These are phyloP conservation scores for Trichoderma oligosporum DNA, from an alignment of 2,329 filamentous ascomycete genomes.

Conservation along the genomic window DNA sequence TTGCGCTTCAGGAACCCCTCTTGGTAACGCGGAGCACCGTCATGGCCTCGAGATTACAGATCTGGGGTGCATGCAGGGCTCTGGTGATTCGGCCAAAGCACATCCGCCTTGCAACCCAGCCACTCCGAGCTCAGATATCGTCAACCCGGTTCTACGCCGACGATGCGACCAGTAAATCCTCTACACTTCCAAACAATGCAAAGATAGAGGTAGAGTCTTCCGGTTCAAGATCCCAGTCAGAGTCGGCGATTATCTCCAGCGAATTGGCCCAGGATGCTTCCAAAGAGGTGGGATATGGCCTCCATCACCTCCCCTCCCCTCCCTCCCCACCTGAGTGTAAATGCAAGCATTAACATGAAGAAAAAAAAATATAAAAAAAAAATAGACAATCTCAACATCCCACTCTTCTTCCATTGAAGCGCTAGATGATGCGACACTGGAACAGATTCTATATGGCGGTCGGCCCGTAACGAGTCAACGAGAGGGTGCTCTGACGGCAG, in stretches of 20 bases:
- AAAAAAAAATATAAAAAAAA: constrained; percentile 12
- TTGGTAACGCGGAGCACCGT: constrained; percentile 22
- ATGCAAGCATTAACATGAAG: background rate
- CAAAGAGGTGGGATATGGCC: background rate
- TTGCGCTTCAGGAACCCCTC: constrained; percentile 14
- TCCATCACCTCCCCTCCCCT: too few species aligned
- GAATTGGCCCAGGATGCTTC: constrained; percentile 8
- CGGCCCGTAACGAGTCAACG: constrained; percentile 29
- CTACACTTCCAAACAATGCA: constrained; percentile 22
- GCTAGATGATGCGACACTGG: constrained; percentile 37
- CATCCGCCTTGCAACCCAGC: constrained; percentile 25
- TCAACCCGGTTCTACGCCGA: constrained; percentile 32
- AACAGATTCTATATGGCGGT: constrained; percentile 37
- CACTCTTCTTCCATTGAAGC: constrained; percentile 23
- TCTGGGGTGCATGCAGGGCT: constrained; percentile 36
- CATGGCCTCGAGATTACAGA: constrained; percentile 35
- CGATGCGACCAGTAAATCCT: constrained; percentile 30
- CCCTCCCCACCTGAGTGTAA: background rate
- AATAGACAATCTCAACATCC: constrained; percentile 8
- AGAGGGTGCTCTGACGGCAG: constrained; percentile 38
- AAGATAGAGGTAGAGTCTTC: background rate
- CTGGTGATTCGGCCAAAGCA: constrained; percentile 32
- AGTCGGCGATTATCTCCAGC: background rate
- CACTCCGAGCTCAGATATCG: constrained; percentile 25
- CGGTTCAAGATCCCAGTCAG: background rate